A percentile compares a stretch with the other conserved stretches of the same genome.
Evolutionary conservation across 306 rosid species (phyloP).

Genomic region (Hippophae rhamnoides): DNA sequence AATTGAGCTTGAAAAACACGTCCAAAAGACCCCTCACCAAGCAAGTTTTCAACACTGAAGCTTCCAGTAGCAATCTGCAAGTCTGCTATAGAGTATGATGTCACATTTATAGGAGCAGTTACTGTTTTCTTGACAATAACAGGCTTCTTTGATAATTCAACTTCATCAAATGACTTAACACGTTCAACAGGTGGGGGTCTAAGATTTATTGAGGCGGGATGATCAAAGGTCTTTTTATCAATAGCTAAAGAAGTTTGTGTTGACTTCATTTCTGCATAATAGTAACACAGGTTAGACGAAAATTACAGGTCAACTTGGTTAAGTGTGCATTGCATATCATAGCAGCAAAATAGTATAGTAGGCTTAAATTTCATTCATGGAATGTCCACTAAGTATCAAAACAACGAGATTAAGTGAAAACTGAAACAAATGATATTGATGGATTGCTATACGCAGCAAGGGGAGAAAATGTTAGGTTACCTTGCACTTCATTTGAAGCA

Average conservation of each 20-base stretch:
- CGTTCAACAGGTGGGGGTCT: conserved; percentile 95
- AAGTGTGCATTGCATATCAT: conserved; percentile 1
- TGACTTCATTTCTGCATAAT: conserved; percentile 63
- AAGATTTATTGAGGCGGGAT: conserved; percentile 48
- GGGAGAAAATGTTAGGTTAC: conserved; percentile 29
- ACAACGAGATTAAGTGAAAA: conserved; percentile 1
- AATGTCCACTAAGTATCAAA: conserved; percentile 5
- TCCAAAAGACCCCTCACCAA: conserved; percentile 90
- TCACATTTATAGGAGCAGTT: conserved; percentile 52
- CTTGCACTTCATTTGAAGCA: conserved; percentile 51
- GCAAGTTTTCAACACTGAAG: conserved; percentile 77
- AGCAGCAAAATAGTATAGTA: conserved; percentile 7
- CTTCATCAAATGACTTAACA: conserved; percentile 68
- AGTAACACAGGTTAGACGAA: conserved; percentile 11
- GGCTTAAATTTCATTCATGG: background rate
- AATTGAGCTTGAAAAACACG: conserved; percentile 89
- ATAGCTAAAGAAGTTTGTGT: conserved; percentile 38
- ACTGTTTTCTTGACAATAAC: conserved; percentile 40
- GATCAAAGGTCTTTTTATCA: conserved; percentile 54
- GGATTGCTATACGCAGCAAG: conserved; percentile 7
- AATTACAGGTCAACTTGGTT: background rate
- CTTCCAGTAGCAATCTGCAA: conserved; percentile 96
- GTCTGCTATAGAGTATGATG: conserved; percentile 77
- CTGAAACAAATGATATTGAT: background rate
- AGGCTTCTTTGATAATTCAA: conserved; percentile 51